Conservation (phyloP, 768 basidiomycete genomes). For the Mycena metata region DNA sequence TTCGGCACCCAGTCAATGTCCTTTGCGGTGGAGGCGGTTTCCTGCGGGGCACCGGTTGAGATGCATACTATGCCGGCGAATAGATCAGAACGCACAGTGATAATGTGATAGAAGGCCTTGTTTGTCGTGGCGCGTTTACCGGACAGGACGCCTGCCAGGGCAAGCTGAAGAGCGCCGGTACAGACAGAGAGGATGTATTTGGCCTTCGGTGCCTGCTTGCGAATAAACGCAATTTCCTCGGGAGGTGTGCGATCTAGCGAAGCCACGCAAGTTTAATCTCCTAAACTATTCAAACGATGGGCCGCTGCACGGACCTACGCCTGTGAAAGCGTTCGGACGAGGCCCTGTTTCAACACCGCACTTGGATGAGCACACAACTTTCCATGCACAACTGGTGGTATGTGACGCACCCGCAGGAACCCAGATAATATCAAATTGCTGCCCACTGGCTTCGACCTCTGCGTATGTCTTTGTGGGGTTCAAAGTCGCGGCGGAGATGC, state of each 20-base stretch:
- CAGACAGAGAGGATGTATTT: conserved; percentile 52
- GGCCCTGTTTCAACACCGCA: conserved; percentile 22
- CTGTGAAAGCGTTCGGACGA: conserved; percentile 23
- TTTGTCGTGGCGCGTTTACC: conserved; percentile 53
- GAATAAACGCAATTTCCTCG: conserved; percentile 43
- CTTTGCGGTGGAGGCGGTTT: conserved; percentile 26
- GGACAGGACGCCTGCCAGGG: conserved; percentile 47
- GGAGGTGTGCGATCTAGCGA: conserved; percentile 33
- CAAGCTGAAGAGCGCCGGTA: conserved; percentile 46
- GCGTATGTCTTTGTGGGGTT: conserved; percentile 43
- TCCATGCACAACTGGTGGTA: background rate
- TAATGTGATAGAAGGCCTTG: conserved; percentile 43
- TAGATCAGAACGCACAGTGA: conserved; percentile 36
- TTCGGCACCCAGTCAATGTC: conserved; percentile 49
- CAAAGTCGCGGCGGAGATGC: conserved; percentile 29
- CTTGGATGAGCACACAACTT: background rate
- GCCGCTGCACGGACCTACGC: background rate
- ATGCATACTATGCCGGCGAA: background rate
- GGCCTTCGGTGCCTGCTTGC: conserved; percentile 41
- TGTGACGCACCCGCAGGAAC: conserved; percentile 40
- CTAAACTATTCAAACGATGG: no score
- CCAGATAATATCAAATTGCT: conserved; percentile 46
- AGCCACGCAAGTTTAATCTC: no score
- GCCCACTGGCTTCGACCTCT: conserved; percentile 33
- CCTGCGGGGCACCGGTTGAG: background rate